Base-by-base conservation (phyloP, 1,284 basidiomycete species). In the Moniliella sp. region DNA sequence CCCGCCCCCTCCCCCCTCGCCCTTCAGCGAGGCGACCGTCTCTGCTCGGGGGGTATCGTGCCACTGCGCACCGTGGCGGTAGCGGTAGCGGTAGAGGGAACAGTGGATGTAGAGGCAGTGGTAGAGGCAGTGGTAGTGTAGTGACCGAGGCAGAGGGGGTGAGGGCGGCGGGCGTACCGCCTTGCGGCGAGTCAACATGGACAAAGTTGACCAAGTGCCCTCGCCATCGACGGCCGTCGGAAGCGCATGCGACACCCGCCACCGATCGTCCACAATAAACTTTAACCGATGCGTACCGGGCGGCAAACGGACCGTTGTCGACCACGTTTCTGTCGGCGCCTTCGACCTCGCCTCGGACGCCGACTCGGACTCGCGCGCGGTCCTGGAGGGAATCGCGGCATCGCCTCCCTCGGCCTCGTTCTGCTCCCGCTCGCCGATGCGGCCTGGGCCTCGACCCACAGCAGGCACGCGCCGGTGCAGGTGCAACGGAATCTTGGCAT, bases 241-340 rank as follows among this genome's bases (percentile, higher is more conserved):
- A 14, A 91, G 69, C 43, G 83, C 75, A 44, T 68, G 66, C 8
- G 69, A 69, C 34, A 70, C 70, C 37, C 76, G 73, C 75, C 78
- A 84, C 32, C 76, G 71, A 37, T 81, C 78, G 61, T 97, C 91
- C 38, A 97, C 82, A 45, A 94, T 73, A 66, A 94, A 97, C 45
- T 86, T 83, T 57, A 94, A 70, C 39, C 88, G 79, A 57, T 97
- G 86, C 2, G 84, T 86, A 14, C 88, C 91, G 0, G 86, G 83
- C 9, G 75, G 72, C 14, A 59, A 40, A 28, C 57, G 49, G 9
- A 59, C 37, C 15, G 55, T 43, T n/a, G n/a, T n/a, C n/a, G n/a
- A n/a, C n/a, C n/a, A n/a, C n/a, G n/a, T n/a, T n/a, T n/a, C n/a
- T n/a, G n/a, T n/a, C n/a, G n/a, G 30, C 48, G 47, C 4, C 45